Percentiles rank a stretch among this genome's conserved stretches.
These are phyloP conservation scores for Thraustotheca clavata DNA, from an alignment of 352 stramenopile species.

Conservation along the genomic window DNA sequence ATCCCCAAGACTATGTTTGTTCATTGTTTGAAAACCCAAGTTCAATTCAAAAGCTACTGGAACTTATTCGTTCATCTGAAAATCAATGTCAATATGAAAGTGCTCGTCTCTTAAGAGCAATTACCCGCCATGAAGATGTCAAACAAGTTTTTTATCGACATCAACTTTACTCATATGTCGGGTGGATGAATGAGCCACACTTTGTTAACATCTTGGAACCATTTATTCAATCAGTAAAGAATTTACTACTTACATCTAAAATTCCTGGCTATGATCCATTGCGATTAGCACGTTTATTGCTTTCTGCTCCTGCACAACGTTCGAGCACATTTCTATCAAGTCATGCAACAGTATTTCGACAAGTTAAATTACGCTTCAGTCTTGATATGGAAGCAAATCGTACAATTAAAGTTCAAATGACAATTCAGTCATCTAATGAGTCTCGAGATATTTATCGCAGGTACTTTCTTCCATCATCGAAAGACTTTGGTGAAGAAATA, in stretches of 20 bases:
- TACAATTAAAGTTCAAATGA: background rate
- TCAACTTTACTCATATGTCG: background rate
- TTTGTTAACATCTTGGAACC: constrained; percentile 2
- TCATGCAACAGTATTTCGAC: background rate
- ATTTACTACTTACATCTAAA: background rate
- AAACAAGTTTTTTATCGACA: constrained; percentile 6
- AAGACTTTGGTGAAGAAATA: too few relatives aligned
- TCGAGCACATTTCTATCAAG: background rate
- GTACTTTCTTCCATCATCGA: too few relatives aligned
- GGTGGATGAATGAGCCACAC: constrained; percentile 3
- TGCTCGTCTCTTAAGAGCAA: background rate
- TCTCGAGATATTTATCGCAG: too few relatives aligned
- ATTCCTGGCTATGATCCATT: background rate
- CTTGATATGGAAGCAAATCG: background rate
- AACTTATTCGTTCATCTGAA: background rate
- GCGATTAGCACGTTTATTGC: background rate
- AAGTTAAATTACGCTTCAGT: background rate
- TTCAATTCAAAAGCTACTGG: background rate
- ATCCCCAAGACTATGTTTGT: constrained; percentile 3
- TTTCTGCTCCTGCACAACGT: background rate
- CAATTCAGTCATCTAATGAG: too few relatives aligned
- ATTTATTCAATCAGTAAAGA: constrained; percentile 6
- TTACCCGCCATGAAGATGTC: constrained; percentile 9
- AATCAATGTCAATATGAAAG: background rate
- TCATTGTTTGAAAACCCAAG: background rate